Base-by-base conservation (phyloP, 495 filamentous ascomycete species). In the Lasiosphaeria hispida region DNA sequence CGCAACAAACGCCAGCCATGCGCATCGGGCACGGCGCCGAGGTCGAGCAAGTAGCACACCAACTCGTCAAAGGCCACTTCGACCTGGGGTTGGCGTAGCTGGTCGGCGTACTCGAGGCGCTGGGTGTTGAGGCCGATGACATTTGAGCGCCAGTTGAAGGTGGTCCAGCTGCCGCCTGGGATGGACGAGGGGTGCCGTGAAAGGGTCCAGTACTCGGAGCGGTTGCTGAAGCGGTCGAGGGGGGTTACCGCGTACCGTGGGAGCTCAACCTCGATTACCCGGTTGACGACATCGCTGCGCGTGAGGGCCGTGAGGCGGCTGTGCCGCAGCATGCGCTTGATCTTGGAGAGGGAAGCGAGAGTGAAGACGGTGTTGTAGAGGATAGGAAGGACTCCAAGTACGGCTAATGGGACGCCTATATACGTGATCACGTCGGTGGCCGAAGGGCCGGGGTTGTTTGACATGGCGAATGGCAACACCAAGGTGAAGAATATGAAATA, bases 311-410 rank as follows among this genome's bases (percentile, higher is more conserved):
- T 74, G 4, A 86, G 68, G 13, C 72, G 72, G 63, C 79, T 78
- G 43, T 75, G 75, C 14, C 75, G 66, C 4, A 88, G 76, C 59
- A 80, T 78, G 43, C 77, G 76, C 62, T 77, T 78, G 65, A 87
- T 81, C 34, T 78, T 78, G 37, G 80, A 81, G 2, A 84, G 69
- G 4, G 80, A 82, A 10, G 78, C 66, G 35, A 85, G 73, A 4
- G 77, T 83, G 13, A 69, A 63, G 55, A 76, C 63, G 19, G 79
- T 81, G 61, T 85, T 87, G 70, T 85, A 87, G 15, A 87, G 72
- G 53, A 87, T 87, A 0, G 85, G 84, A 6, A 86, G 70, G n/a
- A 86, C 82, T n/a, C 85, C 85, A 8, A 87, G 71, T 7, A 87
- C 83, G 3, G 83, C 85, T 38, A 88, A 73, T 14, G 85, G 85